phyloP scores from a whole-genome alignment of 148 eudicot genomes.

The Silene conica region DNA sequence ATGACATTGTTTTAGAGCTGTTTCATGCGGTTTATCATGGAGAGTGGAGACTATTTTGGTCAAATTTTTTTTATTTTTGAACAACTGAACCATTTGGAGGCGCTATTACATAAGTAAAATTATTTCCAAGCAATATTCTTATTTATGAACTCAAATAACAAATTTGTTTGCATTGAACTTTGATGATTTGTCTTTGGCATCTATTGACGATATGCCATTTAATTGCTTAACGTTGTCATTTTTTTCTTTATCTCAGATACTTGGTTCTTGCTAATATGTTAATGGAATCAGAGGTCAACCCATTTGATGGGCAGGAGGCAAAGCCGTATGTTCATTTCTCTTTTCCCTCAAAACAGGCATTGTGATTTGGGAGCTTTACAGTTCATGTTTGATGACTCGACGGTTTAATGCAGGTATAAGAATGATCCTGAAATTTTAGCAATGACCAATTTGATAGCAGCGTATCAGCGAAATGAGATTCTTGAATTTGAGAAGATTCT shows the following conservation, averaged over 20 bases:
- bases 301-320: conserved; percentile 99
- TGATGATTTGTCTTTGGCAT: conserved; percentile 1
- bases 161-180: neutral
- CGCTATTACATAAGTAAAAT: too few species aligned
- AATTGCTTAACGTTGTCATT: conserved; percentile 1
- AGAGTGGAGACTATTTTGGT: too few species aligned
- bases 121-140: neutral
- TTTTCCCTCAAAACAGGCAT: conserved; percentile 2
- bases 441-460: conserved; percentile 95
- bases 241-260: conserved; percentile 41
- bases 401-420: conserved; percentile 58
- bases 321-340: conserved; percentile 66
- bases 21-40: too few species aligned
- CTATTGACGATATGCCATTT: neutral
- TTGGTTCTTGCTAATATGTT: conserved; percentile 97
- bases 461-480: conserved; percentile 94
- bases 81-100: too few species aligned
- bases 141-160: neutral
- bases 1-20: too few species aligned
- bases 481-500: conserved; percentile 95
- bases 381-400: conserved; percentile 8
- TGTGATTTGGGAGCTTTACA: conserved; percentile 1
- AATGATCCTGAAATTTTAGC: conserved; percentile 97
- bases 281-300: conserved; percentile 94
- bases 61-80: too few species aligned